phyloP scores from a whole-genome alignment of 768 basidiomycete genomes.

The Agrocybe praecox region DNA sequence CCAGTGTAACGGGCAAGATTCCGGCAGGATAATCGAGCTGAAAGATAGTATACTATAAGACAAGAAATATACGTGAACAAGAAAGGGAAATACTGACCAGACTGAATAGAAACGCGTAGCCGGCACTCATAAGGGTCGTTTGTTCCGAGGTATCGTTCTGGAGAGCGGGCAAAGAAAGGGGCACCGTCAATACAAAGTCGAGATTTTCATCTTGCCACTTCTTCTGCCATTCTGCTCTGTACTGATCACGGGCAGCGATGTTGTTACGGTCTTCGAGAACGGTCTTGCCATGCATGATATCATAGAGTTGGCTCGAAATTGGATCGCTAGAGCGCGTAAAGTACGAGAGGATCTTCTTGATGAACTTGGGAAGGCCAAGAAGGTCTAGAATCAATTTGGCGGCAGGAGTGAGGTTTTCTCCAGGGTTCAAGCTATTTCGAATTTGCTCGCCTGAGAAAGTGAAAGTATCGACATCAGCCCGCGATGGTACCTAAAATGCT shows the following conservation, averaged over 20 bases:
- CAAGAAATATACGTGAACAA: slow-evolving; percentile 12
- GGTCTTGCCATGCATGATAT: slow-evolving; percentile 48
- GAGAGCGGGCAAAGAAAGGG: slow-evolving; percentile 62
- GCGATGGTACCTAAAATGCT: slow-evolving; percentile 8
- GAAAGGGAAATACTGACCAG: slow-evolving; percentile 45
- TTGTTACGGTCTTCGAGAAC: slow-evolving; percentile 52
- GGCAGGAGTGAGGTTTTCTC: slow-evolving; percentile 33
- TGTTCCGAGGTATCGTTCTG: slow-evolving; percentile 52
- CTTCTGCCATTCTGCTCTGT: slow-evolving; percentile 47
- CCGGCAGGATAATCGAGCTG: slow-evolving; percentile 14
- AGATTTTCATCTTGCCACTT: slow-evolving; percentile 50
- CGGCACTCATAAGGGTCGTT: slow-evolving; percentile 59
- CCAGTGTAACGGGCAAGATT: slow-evolving; percentile 5
- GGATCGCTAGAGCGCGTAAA: slow-evolving; percentile 39
- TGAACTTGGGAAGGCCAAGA: slow-evolving; percentile 35
- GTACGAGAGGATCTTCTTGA: slow-evolving; percentile 47
- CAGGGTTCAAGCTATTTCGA: slow-evolving; percentile 32
- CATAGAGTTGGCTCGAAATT: slow-evolving; percentile 35
- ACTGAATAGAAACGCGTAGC: slow-evolving; percentile 71
- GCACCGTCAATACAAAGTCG: slow-evolving; percentile 66
- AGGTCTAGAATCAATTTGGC: slow-evolving; percentile 33
- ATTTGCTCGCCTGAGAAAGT: slow-evolving; percentile 43
- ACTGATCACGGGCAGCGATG: slow-evolving; percentile 44
- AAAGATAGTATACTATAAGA: neutral
- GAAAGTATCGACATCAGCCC: neutral